Percentiles rank a stretch among this genome's conserved stretches.
Evolutionary conservation across 768 basidiomycete genomes (phyloP).

Genomic region (Suillus paluster): DNA sequence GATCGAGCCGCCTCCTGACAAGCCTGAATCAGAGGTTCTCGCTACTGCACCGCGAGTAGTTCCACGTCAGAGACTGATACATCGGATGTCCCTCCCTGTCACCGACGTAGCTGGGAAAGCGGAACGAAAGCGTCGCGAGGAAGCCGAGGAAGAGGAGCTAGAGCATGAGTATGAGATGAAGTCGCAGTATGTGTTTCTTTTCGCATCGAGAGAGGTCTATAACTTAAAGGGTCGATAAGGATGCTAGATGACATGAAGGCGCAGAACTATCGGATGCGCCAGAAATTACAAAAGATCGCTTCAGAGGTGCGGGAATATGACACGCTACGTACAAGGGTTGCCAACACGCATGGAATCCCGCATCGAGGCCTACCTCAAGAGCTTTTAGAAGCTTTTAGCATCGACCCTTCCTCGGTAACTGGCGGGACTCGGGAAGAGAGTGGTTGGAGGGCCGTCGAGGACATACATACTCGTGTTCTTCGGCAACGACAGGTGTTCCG

Average conservation of each 20-base stretch:
- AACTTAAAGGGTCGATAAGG: slow-evolving; percentile 38
- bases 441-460: slow-evolving; percentile 78
- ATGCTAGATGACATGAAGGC: slow-evolving; percentile 59
- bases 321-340: slow-evolving; percentile 54
- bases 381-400: slow-evolving; percentile 72
- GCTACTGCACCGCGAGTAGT: background rate
- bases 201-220: background rate
- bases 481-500: slow-evolving; percentile 62
- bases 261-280: slow-evolving; percentile 71
- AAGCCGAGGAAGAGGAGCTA: slow-evolving; percentile 52
- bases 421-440: slow-evolving; percentile 61
- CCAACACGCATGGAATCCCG: slow-evolving; percentile 50
- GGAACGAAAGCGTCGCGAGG: slow-evolving; percentile 34
- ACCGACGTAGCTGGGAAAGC: background rate
- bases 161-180: slow-evolving; percentile 58
- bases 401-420: slow-evolving; percentile 79
- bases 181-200: slow-evolving; percentile 22
- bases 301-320: slow-evolving; percentile 70
- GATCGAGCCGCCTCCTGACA: slow-evolving; percentile 1
- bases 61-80: slow-evolving; percentile 12
- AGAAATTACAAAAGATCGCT: slow-evolving; percentile 69
- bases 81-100: slow-evolving; percentile 42
- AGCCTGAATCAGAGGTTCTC: background rate
- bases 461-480: slow-evolving; percentile 65
- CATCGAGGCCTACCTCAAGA: slow-evolving; percentile 62